phyloP scores from a whole-genome alignment of 129 eudicot genomes.

The Escallonia herrerae region DNA sequence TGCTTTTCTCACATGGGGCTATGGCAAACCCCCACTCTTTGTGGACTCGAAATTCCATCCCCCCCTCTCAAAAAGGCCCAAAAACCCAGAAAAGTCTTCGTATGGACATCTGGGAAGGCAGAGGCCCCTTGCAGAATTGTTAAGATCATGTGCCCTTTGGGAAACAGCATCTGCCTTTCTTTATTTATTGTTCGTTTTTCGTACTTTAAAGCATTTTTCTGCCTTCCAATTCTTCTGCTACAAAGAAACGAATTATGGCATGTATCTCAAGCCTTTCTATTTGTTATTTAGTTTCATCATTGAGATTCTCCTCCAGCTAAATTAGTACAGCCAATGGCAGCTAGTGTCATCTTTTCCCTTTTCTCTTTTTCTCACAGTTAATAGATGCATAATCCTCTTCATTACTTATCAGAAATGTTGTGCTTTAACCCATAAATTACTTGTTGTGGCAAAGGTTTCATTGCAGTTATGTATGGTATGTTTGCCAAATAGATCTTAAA shows the following conservation, averaged over 20 bases:
- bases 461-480: too few species aligned
- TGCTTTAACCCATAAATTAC: not conserved
- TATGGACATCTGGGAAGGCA: slow-evolving; percentile 11
- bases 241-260: not conserved
- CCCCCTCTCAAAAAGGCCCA: slow-evolving; percentile 17
- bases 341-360: slow-evolving; percentile 6
- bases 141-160: slow-evolving; percentile 4
- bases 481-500: too few species aligned
- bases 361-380: slow-evolving; percentile 10
- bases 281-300: slow-evolving; percentile 10
- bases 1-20: slow-evolving; percentile 66
- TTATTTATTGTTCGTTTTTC: not conserved
- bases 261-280: slow-evolving; percentile 3
- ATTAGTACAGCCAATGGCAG: slow-evolving; percentile 11
- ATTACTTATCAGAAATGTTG: not conserved
- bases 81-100: slow-evolving; percentile 12
- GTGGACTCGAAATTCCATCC: slow-evolving; percentile 29
- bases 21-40: slow-evolving; percentile 10
- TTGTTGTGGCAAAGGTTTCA: too few species aligned
- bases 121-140: slow-evolving; percentile 3
- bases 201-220: not conserved
- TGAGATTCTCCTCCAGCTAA: slow-evolving; percentile 14
- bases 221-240: not conserved
- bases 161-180: slow-evolving; percentile 15
- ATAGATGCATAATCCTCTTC: not conserved